Evolutionary conservation across 176 grass and related monocot species (phyloP).

Genomic region (Aegilops sharonensis): DNA sequence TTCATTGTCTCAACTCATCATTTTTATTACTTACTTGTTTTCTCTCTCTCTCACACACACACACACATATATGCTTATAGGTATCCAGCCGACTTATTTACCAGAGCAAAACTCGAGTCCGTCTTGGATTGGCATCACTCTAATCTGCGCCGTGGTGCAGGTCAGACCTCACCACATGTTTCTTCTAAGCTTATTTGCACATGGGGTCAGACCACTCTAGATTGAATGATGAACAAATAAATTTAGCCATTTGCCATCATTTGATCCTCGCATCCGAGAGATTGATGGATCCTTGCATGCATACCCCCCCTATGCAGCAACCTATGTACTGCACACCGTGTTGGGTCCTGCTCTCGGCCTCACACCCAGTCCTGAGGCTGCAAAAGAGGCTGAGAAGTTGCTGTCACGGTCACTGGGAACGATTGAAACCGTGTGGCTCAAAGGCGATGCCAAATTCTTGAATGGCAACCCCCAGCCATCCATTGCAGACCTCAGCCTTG

Average conservation of each 20-base stretch:
- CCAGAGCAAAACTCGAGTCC: constrained; percentile 77
- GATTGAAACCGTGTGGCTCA: constrained; percentile 71
- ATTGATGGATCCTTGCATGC: too few species aligned
- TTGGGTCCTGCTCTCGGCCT: constrained; percentile 63
- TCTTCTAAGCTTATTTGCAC: too few species aligned
- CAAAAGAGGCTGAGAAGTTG: constrained; percentile 62
- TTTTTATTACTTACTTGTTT: too few species aligned
- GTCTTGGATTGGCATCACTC: constrained; percentile 97
- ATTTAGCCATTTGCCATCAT: neutral
- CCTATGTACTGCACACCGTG: constrained; percentile 42
- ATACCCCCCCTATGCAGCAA: constrained; percentile 28
- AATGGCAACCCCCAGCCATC: constrained; percentile 63
- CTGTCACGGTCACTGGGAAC: constrained; percentile 45
- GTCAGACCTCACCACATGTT: neutral
- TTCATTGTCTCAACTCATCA: too few species aligned
- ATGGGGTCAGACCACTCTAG: too few species aligned
- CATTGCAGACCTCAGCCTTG: constrained; percentile 85
- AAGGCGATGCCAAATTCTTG: constrained; percentile 70
- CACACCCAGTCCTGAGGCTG: constrained; percentile 49
- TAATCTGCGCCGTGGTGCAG: constrained; percentile 69
- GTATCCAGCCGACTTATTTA: constrained; percentile 83
- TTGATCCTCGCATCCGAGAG: neutral
- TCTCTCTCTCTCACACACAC: too few species aligned
- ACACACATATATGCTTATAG: neutral
- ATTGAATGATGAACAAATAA: too few species aligned